Evolutionary conservation across 2,329 filamentous ascomycete genomes (phyloP).

Genomic region (Xylariaceae sp.): DNA sequence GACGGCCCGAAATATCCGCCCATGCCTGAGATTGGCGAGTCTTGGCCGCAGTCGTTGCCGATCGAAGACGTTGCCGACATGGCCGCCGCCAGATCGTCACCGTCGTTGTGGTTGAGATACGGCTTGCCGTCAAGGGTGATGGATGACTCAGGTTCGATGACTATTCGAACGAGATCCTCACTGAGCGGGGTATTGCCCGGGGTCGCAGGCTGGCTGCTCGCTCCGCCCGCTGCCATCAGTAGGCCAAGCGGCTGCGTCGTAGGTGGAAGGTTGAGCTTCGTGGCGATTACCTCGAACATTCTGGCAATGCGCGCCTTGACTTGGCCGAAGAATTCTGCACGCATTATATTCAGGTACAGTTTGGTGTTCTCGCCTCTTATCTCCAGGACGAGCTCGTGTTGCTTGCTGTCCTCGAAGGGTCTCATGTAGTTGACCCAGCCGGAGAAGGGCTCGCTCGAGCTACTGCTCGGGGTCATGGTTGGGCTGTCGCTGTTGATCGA

Average conservation of each 20-base stretch:
- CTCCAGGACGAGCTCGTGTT: constrained; percentile 72
- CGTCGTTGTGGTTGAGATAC: constrained; percentile 25
- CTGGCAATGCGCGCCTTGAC: constrained; percentile 63
- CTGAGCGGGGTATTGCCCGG: constrained; percentile 63
- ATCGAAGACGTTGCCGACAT: constrained; percentile 26
- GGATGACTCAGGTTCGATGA: constrained; percentile 52
- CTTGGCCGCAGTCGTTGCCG: constrained; percentile 23
- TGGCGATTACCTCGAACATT: constrained; percentile 72
- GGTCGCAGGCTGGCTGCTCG: constrained; percentile 52
- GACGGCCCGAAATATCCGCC: constrained; percentile 26
- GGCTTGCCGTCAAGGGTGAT: constrained; percentile 52
- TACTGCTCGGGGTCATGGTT: constrained; percentile 1
- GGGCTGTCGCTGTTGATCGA: constrained; percentile 48
- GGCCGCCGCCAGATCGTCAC: constrained; percentile 18
- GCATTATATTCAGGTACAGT: constrained; percentile 30
- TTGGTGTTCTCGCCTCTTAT: constrained; percentile 59
- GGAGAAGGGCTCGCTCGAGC: constrained; percentile 22
- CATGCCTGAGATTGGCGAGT: constrained; percentile 25
- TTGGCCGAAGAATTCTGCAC: constrained; percentile 68
- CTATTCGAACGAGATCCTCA: constrained; percentile 61
- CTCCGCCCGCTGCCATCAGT: constrained; percentile 58
- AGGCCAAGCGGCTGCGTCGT: constrained; percentile 55
- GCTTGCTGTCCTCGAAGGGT: constrained; percentile 72
- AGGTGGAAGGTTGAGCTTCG: constrained; percentile 64
- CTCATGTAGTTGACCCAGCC: constrained; percentile 71